phyloP scores from a whole-genome alignment of 2,329 filamentous ascomycete species.

The Fusarium solani-melongenae region DNA sequence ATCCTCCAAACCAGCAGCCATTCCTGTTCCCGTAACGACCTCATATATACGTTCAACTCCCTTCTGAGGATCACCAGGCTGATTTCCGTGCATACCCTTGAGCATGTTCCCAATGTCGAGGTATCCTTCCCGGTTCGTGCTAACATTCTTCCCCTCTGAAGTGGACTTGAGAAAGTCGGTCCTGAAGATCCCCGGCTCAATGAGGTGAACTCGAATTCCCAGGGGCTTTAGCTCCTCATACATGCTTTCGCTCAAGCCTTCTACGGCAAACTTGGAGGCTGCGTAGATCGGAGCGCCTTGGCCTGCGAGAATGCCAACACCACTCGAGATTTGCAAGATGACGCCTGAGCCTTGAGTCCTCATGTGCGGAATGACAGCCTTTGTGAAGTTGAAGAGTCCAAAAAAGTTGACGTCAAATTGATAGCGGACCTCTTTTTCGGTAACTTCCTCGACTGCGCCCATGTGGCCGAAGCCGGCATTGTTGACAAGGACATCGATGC shows the following conservation, averaged over 20 bases:
- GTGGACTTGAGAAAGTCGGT: neutral
- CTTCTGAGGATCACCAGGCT: neutral
- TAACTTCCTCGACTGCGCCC: neutral
- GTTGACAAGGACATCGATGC: neutral
- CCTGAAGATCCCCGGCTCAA: neutral
- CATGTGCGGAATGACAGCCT: neutral
- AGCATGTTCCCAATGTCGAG: neutral
- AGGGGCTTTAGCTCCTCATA: neutral
- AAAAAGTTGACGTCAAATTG: neutral
- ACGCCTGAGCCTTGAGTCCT: neutral
- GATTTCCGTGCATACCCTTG: neutral
- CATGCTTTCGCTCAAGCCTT: neutral
- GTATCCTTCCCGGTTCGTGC: neutral
- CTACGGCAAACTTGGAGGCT: neutral
- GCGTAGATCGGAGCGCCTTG: neutral
- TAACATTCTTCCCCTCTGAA: neutral
- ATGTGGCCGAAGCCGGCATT: neutral
- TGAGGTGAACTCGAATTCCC: neutral
- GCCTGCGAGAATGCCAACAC: neutral
- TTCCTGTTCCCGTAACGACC: neutral
- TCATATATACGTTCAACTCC: neutral
- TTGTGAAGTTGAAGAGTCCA: neutral
- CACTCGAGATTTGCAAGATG: neutral
- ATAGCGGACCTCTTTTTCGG: neutral
- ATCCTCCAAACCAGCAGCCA: neutral